Evolutionary conservation across 2,329 filamentous ascomycete species (phyloP).

Genomic region (Aspergillus floridensis): DNA sequence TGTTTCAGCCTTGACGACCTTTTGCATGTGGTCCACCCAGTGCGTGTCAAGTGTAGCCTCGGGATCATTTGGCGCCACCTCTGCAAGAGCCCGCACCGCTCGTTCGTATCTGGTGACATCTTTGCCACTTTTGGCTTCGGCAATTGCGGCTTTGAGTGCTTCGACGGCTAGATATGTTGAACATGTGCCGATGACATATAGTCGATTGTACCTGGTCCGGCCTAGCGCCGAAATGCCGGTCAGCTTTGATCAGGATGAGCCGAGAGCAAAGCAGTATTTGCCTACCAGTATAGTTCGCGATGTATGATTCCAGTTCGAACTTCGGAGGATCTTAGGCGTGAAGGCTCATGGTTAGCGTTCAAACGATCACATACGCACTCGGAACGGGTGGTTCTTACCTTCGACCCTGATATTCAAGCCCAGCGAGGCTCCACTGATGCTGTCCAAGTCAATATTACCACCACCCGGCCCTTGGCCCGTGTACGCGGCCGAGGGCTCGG

Average conservation of each 20-base stretch:
- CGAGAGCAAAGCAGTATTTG: neutral
- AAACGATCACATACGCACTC: neutral
- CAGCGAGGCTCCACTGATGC: neutral
- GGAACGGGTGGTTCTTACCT: neutral
- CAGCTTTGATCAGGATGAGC: neutral
- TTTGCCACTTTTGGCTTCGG: slow-evolving; percentile 71
- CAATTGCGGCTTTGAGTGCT: slow-evolving; percentile 73
- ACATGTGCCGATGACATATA: slow-evolving; percentile 75
- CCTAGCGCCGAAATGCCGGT: slow-evolving; percentile 50
- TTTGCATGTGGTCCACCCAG: slow-evolving; percentile 72
- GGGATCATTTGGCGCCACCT: slow-evolving; percentile 63
- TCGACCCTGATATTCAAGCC: slow-evolving; percentile 20
- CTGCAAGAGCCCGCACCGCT: slow-evolving; percentile 63
- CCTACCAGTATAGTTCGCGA: slow-evolving; percentile 81
- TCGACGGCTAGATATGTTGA: slow-evolving; percentile 75
- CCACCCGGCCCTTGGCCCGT: slow-evolving; percentile 7
- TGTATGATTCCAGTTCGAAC: slow-evolving; percentile 87
- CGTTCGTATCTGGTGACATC: slow-evolving; percentile 71
- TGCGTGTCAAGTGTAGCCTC: slow-evolving; percentile 64
- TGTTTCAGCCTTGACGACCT: slow-evolving; percentile 66
- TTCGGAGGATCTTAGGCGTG: slow-evolving; percentile 67
- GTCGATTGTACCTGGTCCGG: slow-evolving; percentile 74
- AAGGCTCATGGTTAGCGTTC: slow-evolving; percentile 1
- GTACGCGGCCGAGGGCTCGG: slow-evolving; percentile 19
- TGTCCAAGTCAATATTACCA: slow-evolving; percentile 11